phyloP scores from a whole-genome alignment of 2,329 filamentous ascomycete species.

The Alternaria sp. region DNA sequence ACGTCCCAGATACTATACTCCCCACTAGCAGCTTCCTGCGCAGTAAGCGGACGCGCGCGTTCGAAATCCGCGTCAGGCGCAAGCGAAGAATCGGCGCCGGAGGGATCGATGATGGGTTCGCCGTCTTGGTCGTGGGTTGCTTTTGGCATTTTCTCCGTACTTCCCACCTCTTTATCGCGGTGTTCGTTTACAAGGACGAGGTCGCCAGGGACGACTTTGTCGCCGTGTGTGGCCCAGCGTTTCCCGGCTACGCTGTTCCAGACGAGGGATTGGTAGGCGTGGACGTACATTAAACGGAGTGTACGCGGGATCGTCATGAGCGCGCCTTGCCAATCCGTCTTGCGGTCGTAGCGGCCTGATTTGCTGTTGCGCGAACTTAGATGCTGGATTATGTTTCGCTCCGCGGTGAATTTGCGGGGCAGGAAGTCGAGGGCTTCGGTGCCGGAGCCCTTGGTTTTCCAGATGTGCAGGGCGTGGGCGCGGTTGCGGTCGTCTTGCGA shows the following conservation, averaged over 20 bases:
- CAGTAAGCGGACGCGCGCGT: slow-evolving; percentile 75
- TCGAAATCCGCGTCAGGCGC: slow-evolving; percentile 64
- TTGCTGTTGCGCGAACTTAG: slow-evolving; percentile 60
- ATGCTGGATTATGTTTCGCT: slow-evolving; percentile 78
- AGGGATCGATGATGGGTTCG: slow-evolving; percentile 69
- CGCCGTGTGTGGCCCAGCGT: slow-evolving; percentile 78
- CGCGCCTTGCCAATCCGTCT: slow-evolving; percentile 79
- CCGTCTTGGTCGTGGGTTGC: slow-evolving; percentile 63
- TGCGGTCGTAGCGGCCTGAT: slow-evolving; percentile 55
- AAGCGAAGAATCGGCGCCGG: slow-evolving; percentile 62
- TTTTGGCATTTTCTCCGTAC: slow-evolving; percentile 35
- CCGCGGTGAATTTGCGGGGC: slow-evolving; percentile 82
- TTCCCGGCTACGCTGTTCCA: slow-evolving; percentile 89
- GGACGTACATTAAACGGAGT: slow-evolving; percentile 90
- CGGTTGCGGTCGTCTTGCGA: slow-evolving; percentile 79
- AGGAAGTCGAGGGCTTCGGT: slow-evolving; percentile 70
- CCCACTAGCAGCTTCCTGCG: slow-evolving; percentile 78
- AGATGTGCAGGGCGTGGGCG: slow-evolving; percentile 78
- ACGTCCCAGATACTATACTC: slow-evolving; percentile 84
- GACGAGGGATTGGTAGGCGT: slow-evolving; percentile 92
- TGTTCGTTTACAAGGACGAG: slow-evolving; percentile 73
- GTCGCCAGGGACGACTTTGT: slow-evolving; percentile 80
- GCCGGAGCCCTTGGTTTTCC: slow-evolving; percentile 66
- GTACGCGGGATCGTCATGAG: slow-evolving; percentile 80
- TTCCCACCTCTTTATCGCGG: slow-evolving; percentile 50